These are phyloP conservation scores for Xylaria venustula DNA, from an alignment of 495 filamentous ascomycete genomes.

Conservation along the genomic window DNA sequence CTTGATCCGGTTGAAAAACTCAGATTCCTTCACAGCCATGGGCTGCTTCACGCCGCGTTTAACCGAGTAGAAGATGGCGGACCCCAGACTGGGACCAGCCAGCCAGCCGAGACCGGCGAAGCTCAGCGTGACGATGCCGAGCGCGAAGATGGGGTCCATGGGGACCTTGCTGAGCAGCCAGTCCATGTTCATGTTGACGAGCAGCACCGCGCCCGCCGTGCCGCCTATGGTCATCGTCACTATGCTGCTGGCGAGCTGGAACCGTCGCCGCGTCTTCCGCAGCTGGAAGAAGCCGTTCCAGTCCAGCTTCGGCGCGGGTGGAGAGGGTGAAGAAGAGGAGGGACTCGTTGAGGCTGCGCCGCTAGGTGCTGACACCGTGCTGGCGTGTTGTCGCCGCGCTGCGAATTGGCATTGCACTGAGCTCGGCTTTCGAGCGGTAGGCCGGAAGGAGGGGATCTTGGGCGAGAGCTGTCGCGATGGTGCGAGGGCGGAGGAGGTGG, in stretches of 20 bases:
- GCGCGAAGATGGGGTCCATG: conserved; percentile 81
- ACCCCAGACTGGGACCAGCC: conserved; percentile 75
- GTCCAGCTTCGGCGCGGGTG: conserved; percentile 52
- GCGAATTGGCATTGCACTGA: conserved; percentile 23
- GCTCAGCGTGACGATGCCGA: conserved; percentile 72
- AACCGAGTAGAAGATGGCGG: conserved; percentile 67
- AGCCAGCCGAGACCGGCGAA: conserved; percentile 82
- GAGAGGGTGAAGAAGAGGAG: conserved; percentile 11
- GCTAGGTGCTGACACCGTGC: conserved; percentile 37
- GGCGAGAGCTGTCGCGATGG: conserved; percentile 19
- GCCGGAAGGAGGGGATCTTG: conserved; percentile 5
- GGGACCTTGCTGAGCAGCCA: conserved; percentile 62
- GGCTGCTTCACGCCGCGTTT: conserved; percentile 63
- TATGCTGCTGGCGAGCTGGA: conserved; percentile 75
- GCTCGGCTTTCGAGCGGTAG: conserved; percentile 15
- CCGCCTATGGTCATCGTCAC: conserved; percentile 59
- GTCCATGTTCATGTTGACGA: conserved; percentile 67
- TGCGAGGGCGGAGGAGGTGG: no score
- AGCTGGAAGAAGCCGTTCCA: conserved; percentile 95
- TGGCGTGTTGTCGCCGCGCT: conserved; percentile 34
- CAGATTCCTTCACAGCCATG: conserved; percentile 80
- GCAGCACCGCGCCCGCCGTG: conserved; percentile 57
- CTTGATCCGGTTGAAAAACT: conserved; percentile 86
- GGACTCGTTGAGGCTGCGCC: conserved; percentile 31
- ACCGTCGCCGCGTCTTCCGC: conserved; percentile 76